Evolutionary conservation across 2,329 filamentous ascomycete species (phyloP), one percentile per base, ranked within the genome.

Genomic region (Colletotrichum melonis): DNA sequence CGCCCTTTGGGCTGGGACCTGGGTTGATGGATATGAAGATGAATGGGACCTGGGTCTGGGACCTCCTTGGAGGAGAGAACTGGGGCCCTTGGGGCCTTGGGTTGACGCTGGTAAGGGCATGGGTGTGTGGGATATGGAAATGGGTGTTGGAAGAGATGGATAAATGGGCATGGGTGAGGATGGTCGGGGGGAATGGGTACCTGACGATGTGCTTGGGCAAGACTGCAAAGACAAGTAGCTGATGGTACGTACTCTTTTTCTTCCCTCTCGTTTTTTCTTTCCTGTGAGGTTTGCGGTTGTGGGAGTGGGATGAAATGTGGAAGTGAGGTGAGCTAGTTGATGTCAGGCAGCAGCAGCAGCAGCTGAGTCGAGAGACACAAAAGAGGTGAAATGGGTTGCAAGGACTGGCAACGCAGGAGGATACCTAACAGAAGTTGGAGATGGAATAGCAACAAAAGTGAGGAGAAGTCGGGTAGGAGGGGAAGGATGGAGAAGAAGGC

Each of bases 1-100:
- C 7, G 49, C 49, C 67, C 60, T 62, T 73, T 71, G 62, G 67
- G 67, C 71, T 71, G 67, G 71, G 62, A 55, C 62, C 46, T 64
- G 62, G 42, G 59, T 22, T 35, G 35, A 19, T 62, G 59, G 60
- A 28, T 52, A 63, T 46, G 22, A 6, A 59, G 69, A 72, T 65
- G 46, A 30, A 52, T 64, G 52, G 16, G 67, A 56, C 60, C 49
- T 63, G 32, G 62, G 60, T 65, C 71, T 71, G 55, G 67, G 71
- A 62, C 70, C 67, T 70, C 67, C 67, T 71, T 66, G 60, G 62
- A 59, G 70, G 35, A 32, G 35, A 66, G 42, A 49, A 49, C 42
- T n/a, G 42, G 42, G 42, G 19, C 42, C 42, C 19, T n/a, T 70
- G 62, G 67, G 54, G 52, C 60, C 38, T 65, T 65, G 59, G 60